phyloP scores from a whole-genome alignment of 2,329 filamentous ascomycete genomes.

The Catunica adiposa region DNA sequence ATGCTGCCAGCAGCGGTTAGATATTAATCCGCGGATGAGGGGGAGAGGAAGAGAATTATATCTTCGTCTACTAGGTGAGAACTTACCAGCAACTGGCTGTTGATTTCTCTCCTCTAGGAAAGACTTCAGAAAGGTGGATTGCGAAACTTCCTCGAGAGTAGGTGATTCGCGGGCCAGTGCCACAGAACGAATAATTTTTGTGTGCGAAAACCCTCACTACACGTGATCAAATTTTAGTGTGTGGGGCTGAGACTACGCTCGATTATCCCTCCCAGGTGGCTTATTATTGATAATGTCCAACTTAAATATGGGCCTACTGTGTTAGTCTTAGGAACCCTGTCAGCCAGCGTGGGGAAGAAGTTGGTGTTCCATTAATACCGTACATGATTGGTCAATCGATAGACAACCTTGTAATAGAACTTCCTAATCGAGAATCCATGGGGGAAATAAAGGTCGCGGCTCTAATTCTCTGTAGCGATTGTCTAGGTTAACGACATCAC shows the following conservation, averaged over 20 bases:
- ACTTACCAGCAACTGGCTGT: slow-evolving; percentile 15
- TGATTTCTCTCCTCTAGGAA: slow-evolving; percentile 15
- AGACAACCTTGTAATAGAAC: slow-evolving; percentile 3
- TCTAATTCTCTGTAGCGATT: not conserved
- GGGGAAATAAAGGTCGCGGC: not conserved
- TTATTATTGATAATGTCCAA: not conserved
- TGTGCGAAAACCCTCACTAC: slow-evolving; percentile 14
- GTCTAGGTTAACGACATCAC: too few species aligned
- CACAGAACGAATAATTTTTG: slow-evolving; percentile 15
- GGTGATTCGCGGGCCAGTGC: slow-evolving; percentile 13
- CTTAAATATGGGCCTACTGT: not conserved
- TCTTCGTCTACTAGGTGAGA: slow-evolving; percentile 6
- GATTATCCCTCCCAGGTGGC: not conserved
- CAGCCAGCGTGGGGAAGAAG: not conserved
- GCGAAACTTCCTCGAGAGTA: slow-evolving; percentile 14
- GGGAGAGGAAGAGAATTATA: slow-evolving; percentile 4
- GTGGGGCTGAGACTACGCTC: slow-evolving; percentile 2
- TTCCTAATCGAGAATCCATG: slow-evolving; percentile 4
- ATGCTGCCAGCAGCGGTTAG: slow-evolving; percentile 15
- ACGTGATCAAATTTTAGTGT: slow-evolving; percentile 12
- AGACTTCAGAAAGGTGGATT: slow-evolving; percentile 15
- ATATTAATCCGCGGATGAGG: slow-evolving; percentile 5
- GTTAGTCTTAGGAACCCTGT: slow-evolving; percentile 1
- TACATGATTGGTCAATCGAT: slow-evolving; percentile 7
- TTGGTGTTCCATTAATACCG: not conserved